A percentile compares a stretch with the other conserved stretches of the same genome.
phyloP scores from a whole-genome alignment of 805 yeast species.

The Lachancea meyersii region DNA sequence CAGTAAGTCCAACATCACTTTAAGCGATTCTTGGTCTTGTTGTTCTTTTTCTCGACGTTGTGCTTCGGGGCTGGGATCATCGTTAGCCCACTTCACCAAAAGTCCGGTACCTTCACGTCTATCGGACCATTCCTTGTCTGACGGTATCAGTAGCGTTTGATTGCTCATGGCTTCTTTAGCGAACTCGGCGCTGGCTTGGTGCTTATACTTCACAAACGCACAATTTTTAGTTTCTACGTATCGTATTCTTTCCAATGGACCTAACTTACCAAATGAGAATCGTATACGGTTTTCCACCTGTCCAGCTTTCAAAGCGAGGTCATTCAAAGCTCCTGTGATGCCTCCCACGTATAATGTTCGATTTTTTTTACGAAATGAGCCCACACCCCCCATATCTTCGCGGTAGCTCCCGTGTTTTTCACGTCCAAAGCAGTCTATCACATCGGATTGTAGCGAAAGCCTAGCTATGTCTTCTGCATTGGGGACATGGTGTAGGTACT shows the following conservation, averaged over 20 bases:
- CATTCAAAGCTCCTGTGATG: conserved; percentile 38
- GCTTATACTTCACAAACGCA: conserved; percentile 68
- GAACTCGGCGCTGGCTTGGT: conserved; percentile 79
- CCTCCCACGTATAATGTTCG: conserved; percentile 72
- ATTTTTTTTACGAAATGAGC: conserved; percentile 65
- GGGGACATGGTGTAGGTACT: conserved; percentile 75
- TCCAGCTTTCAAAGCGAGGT: conserved; percentile 35
- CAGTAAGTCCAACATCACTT: conserved; percentile 24
- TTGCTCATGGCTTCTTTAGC: conserved; percentile 92
- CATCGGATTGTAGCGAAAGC: conserved; percentile 38
- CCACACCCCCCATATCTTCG: conserved; percentile 94
- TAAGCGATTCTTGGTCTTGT: conserved; percentile 21
- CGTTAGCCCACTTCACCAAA: conserved; percentile 77
- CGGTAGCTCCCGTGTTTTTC: conserved; percentile 74
- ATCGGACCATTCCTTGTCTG: conserved; percentile 48
- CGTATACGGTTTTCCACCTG: conserved; percentile 36
- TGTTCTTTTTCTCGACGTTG: conserved; percentile 26
- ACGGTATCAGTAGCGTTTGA: conserved; percentile 51
- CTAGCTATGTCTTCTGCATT: conserved; percentile 48
- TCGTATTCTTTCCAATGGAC: conserved; percentile 61
- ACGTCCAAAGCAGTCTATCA: conserved; percentile 84
- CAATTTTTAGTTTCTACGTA: conserved; percentile 57
- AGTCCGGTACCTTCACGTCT: conserved; percentile 38
- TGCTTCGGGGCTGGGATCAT: conserved; percentile 67
- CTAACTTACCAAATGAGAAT: conserved; percentile 58